Percentiles rank a stretch among this genome's conserved stretches.
Conservation (phyloP, 371 early-diverging fungal genomes). For the Phascolomyces articulosus region DNA sequence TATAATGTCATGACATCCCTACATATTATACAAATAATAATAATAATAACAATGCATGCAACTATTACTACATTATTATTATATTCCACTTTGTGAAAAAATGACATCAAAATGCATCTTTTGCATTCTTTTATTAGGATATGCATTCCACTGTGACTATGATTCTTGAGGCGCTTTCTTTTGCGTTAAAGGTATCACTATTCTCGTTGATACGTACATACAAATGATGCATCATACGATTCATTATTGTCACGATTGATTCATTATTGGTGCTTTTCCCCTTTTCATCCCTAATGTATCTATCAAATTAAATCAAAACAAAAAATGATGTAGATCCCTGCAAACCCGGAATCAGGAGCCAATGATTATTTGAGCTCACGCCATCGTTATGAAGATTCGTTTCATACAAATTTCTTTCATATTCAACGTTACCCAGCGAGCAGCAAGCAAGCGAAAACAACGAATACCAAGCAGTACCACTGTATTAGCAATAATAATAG, state of each 20-base stretch:
- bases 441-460: conserved; percentile 14
- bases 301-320: no score
- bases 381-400: conserved; percentile 52
- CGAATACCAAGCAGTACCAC: no score
- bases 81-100: no score
- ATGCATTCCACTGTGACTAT: background rate
- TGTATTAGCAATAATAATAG: no score
- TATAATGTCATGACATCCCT: no score
- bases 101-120: no score
- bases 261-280: background rate
- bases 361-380: conserved; percentile 52
- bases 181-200: background rate
- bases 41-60: no score
- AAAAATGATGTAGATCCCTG: background rate
- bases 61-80: no score
- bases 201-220: no score
- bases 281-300: no score
- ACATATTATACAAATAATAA: background rate
- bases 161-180: background rate
- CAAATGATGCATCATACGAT: no score
- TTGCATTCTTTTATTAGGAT: background rate
- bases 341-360: conserved; percentile 41
- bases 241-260: no score
- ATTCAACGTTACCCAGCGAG: conserved; percentile 65
- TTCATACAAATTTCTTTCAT: conserved; percentile 30